These are phyloP conservation scores for Blastobotrys attinorum DNA, from an alignment of 805 yeast genomes.

Conservation along the genomic window DNA sequence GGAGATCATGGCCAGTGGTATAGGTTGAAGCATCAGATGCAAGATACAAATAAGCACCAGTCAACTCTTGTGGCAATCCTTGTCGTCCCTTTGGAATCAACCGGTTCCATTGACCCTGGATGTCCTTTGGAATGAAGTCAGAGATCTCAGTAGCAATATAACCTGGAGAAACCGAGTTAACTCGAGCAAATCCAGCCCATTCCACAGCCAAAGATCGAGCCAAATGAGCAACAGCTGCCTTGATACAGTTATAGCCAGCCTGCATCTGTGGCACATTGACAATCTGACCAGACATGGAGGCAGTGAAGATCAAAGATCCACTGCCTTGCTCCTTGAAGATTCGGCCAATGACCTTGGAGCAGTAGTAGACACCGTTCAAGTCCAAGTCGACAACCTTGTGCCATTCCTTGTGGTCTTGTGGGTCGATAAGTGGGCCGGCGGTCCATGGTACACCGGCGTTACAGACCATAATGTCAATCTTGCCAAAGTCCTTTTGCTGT, in stretches of 20 bases:
- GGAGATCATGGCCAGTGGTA: conserved; percentile 70
- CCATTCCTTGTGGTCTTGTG: conserved; percentile 53
- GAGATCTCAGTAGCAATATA: conserved; percentile 69
- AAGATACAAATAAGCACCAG: conserved; percentile 71
- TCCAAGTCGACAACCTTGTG: conserved; percentile 64
- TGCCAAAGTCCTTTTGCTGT: conserved; percentile 63
- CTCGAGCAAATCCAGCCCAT: conserved; percentile 86
- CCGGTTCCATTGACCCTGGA: conserved; percentile 42
- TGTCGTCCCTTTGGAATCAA: conserved; percentile 66
- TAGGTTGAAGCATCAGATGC: conserved; percentile 76
- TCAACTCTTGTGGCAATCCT: conserved; percentile 63
- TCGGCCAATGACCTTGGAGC: conserved; percentile 67
- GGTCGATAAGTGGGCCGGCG: conserved; percentile 48
- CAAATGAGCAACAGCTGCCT: conserved; percentile 75
- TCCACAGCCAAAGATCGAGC: conserved; percentile 76
- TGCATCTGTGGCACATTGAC: conserved; percentile 83
- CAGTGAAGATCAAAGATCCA: conserved; percentile 78
- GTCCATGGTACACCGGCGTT: conserved; percentile 88
- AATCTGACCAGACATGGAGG: conserved; percentile 84
- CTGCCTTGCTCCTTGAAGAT: conserved; percentile 63
- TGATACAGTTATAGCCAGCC: conserved; percentile 78
- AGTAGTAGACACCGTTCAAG: conserved; percentile 70
- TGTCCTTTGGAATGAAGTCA: conserved; percentile 38
- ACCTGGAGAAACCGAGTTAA: conserved; percentile 79
- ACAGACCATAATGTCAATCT: conserved; percentile 76